These are phyloP conservation scores for Hansenula lynferdii DNA, from an alignment of 1,139 yeast species.

Conservation along the genomic window DNA sequence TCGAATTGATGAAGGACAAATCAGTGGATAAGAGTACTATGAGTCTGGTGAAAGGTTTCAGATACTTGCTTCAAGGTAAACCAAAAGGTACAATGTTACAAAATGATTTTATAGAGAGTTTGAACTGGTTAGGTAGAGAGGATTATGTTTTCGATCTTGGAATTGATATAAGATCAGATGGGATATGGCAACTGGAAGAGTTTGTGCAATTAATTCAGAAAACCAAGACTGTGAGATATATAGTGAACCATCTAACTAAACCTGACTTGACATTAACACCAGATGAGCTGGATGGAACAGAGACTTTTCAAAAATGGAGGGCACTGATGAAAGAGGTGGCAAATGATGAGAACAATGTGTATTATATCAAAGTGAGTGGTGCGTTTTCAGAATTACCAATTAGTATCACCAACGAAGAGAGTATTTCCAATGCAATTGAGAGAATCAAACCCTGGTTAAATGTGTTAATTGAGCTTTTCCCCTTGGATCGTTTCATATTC, in stretches of 20 bases:
- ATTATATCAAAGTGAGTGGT: conserved; percentile 37
- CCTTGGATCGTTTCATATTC: conserved; percentile 30
- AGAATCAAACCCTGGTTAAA: conserved; percentile 28
- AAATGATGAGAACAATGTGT: conserved; percentile 19
- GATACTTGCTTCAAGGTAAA: conserved; percentile 38
- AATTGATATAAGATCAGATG: conserved; percentile 33
- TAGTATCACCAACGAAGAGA: conserved; percentile 5
- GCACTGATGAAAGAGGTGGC: conserved; percentile 21
- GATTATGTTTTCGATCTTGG: conserved; percentile 35
- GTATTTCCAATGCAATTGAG: conserved; percentile 1
- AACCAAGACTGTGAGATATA: conserved; percentile 25
- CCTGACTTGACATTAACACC: conserved; percentile 25
- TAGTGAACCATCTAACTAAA: conserved; percentile 37
- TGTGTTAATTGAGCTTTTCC: conserved; percentile 27
- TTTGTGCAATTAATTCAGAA: conserved; percentile 20
- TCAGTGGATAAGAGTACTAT: conserved; percentile 6
- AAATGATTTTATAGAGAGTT: conserved; percentile 24
- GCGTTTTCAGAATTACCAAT: conserved; percentile 34
- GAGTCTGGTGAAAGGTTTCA: conserved; percentile 31
- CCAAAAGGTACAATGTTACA: conserved; percentile 29
- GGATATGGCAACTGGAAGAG: conserved; percentile 36
- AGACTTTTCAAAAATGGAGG: conserved; percentile 18
- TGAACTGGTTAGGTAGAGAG: conserved; percentile 28
- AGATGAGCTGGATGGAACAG: conserved; percentile 7
- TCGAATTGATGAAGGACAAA: conserved; percentile 6